Evolutionary conservation across 805 yeast species (phyloP), one percentile per base, ranked within the genome.

Genomic region (Metschnikowia matae): DNA sequence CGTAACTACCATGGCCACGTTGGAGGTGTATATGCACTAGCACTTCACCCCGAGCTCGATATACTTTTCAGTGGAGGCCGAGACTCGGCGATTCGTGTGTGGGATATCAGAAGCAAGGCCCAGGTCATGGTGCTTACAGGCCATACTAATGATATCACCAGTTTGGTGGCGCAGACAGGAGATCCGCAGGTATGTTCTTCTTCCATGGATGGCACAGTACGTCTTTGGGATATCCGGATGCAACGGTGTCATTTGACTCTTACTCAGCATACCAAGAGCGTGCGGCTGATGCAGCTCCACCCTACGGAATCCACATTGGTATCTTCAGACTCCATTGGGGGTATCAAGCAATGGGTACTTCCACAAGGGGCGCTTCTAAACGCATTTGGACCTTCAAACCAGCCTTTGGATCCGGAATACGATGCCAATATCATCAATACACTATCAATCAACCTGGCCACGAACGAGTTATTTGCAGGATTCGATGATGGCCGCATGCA

Each of bases 1-100:
- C 73, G 97, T 49, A 89, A 90, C 59, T 94, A 89, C 66, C 95
- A 91, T 68, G 99, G 99, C 3, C 99, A 94, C 69, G 74, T 89
- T 23, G 88, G 96, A 31, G 95, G 96, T 3, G 88, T 94, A 1
- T 89, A 89, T 61, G 76, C 95, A 0, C 74, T 91, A 40, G 92
- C 84, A 51, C 64, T 90, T 14, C 98, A 92, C 64, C 98, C 98
- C 0, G 88, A 89, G 3, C 68, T 91, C 23, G 96, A 91, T 58
- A 69, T 92, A 6, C 67, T 90, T 13, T 88, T 86, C 7, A 86
- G 96, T 3, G 99, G 90, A 4, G 95, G 97, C 18, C 72, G 96
- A 51, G 99, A 94, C 65, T 77, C 89, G 4, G 85, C 88, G 0
- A 85, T 90, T 0, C 74, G 95, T 48, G 85, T 90, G 4, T 94